Conservation (phyloP, 371 early-diverging fungal species). For the Gilbertella persicaria region DNA sequence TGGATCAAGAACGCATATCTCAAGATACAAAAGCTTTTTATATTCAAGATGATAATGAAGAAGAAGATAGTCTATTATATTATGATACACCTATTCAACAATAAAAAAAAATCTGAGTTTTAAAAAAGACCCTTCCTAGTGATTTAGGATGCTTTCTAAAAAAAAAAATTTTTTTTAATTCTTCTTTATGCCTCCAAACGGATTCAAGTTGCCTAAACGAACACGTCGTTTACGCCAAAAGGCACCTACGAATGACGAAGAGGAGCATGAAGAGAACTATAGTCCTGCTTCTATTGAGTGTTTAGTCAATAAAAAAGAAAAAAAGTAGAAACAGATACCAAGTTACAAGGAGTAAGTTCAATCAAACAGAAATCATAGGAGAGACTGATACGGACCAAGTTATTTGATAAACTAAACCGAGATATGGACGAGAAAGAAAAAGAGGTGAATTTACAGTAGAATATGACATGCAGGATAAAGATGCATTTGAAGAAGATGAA, state of each 20-base stretch:
- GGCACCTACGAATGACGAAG: neutral
- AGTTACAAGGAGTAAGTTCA: no score
- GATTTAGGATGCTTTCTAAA: no score
- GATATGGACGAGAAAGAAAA: constrained; percentile 3
- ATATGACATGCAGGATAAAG: no score
- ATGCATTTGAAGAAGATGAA: neutral
- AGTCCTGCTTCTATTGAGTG: constrained; percentile 1
- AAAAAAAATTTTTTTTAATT: neutral
- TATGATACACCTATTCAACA: neutral
- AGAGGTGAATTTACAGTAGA: neutral
- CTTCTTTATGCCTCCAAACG: neutral
- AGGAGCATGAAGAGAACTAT: neutral
- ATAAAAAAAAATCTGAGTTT: no score
- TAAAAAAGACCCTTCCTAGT: no score
- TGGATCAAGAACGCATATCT: neutral
- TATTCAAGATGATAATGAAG: neutral
- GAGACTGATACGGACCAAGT: no score
- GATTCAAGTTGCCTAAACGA: neutral
- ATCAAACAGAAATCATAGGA: no score
- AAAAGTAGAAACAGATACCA: neutral
- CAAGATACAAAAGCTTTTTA: neutral
- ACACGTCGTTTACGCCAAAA: constrained; percentile 1
- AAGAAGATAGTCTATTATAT: neutral
- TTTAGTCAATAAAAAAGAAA: constrained; percentile 9
- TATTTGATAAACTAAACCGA: constrained; percentile 12